These are phyloP conservation scores for Quercus phellos DNA, from an alignment of 331 rosid genomes.

Conservation along the genomic window DNA sequence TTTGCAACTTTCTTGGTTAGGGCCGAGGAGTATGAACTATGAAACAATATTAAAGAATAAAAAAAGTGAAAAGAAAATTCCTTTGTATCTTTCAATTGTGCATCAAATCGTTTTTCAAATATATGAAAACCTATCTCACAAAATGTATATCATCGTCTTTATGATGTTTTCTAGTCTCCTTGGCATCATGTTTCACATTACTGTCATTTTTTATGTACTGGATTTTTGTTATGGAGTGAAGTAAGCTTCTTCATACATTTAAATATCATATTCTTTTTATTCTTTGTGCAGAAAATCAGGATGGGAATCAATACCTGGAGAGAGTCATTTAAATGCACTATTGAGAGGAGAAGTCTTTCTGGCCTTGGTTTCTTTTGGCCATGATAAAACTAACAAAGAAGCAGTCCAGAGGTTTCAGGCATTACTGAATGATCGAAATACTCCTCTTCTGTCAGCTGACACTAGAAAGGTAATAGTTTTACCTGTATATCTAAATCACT, in stretches of 20 bases:
- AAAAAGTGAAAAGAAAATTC: neutral
- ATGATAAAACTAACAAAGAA: conserved; percentile 43
- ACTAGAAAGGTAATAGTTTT: conserved; percentile 33
- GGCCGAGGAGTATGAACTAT: too few relatives aligned
- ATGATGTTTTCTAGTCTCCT: conserved; percentile 5
- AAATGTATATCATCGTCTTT: neutral
- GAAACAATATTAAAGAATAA: too few relatives aligned
- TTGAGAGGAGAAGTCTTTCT: conserved; percentile 36
- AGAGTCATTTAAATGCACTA: conserved; percentile 42
- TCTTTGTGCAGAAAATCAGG: conserved; percentile 42
- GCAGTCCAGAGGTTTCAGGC: conserved; percentile 46
- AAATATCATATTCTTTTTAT: neutral
- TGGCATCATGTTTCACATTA: neutral
- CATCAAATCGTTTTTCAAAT: neutral
- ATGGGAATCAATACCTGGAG: conserved; percentile 51
- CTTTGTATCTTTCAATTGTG: neutral
- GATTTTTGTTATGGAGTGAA: neutral
- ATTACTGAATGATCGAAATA: conserved; percentile 33
- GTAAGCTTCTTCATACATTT: neutral
- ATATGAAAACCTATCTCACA: neutral
- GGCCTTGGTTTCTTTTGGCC: conserved; percentile 52
- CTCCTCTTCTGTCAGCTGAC: conserved; percentile 51
- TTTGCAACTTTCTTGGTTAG: neutral
- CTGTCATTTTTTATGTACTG: neutral
- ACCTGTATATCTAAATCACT: neutral